Evolutionary conservation across 2,329 filamentous ascomycete species (phyloP).

Genomic region (Aspergillus transmontanensis): DNA sequence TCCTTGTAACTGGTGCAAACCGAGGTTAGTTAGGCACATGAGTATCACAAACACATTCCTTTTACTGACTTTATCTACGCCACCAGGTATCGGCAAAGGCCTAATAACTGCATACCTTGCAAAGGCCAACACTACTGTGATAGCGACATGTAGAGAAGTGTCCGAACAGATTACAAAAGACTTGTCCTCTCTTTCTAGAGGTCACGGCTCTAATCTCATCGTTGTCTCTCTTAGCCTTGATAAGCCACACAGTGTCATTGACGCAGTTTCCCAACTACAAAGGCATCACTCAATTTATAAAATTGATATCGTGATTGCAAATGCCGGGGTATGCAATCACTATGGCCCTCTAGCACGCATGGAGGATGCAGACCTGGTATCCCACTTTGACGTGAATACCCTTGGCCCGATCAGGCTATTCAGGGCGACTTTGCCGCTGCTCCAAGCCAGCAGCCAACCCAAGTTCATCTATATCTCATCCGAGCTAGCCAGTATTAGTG

Average conservation of each 20-base stretch:
- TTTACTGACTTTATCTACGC: no score
- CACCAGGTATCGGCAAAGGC: constrained; percentile 14
- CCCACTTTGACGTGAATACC: constrained; percentile 48
- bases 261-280: not conserved
- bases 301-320: constrained; percentile 36
- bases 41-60: no score
- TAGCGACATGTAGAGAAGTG: constrained; percentile 12
- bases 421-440: constrained; percentile 40
- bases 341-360: constrained; percentile 36
- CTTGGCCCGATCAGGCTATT: constrained; percentile 33
- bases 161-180: not conserved
- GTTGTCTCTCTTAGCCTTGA: constrained; percentile 1
- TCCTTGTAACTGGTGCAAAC: no score
- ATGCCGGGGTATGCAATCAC: constrained; percentile 47
- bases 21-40: no score
- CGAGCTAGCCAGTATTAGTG: constrained; percentile 37
- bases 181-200: not conserved
- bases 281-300: constrained; percentile 8
- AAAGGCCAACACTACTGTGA: constrained; percentile 11
- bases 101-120: constrained; percentile 6
- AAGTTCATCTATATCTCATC: constrained; percentile 44
- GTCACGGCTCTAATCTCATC: constrained; percentile 2
- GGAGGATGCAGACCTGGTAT: constrained; percentile 39
- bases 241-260: not conserved
- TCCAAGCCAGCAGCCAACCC: constrained; percentile 21